Conservation (phyloP, 2,329 filamentous ascomycete species). For the Xylaria sp. region DNA sequence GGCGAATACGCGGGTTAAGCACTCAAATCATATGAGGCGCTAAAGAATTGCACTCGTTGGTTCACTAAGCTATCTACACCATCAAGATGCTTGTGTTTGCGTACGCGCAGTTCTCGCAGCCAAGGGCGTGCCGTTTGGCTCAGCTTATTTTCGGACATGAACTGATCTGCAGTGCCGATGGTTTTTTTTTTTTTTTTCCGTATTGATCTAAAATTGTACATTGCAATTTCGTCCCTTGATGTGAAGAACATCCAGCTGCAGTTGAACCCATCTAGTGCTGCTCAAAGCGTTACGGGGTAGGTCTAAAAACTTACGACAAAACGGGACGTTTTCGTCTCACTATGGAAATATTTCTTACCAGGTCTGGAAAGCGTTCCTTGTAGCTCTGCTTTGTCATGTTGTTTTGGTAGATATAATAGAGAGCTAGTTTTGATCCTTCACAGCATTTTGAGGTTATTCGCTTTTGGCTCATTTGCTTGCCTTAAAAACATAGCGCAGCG, state of each 20-base stretch:
- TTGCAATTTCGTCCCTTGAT: no score
- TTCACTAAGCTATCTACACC: no score
- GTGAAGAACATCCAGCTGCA: no score
- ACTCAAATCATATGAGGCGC: not conserved
- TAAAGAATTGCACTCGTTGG: not conserved
- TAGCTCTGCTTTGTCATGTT: no score
- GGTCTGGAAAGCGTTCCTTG: not conserved
- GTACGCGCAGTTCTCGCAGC: no score
- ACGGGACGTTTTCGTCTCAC: not conserved
- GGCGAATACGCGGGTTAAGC: slow-evolving; percentile 5
- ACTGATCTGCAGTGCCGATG: not conserved
- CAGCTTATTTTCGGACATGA: not conserved
- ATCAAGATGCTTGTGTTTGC: not conserved
- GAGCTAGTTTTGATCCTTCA: not conserved
- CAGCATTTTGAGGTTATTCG: no score
- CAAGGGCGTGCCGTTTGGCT: not conserved
- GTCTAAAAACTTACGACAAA: not conserved
- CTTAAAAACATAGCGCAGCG: no score
- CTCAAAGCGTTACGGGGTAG: not conserved
- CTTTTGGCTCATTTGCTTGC: no score
- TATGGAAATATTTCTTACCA: not conserved
- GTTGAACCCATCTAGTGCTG: not conserved
- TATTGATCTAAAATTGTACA: not conserved
- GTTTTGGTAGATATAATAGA: no score
- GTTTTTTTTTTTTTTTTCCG: no score